Percentiles rank a stretch among this genome's conserved stretches.
These are phyloP conservation scores for Colletotrichum sp. DNA, from an alignment of 2,329 filamentous ascomycete species.

Conservation along the genomic window DNA sequence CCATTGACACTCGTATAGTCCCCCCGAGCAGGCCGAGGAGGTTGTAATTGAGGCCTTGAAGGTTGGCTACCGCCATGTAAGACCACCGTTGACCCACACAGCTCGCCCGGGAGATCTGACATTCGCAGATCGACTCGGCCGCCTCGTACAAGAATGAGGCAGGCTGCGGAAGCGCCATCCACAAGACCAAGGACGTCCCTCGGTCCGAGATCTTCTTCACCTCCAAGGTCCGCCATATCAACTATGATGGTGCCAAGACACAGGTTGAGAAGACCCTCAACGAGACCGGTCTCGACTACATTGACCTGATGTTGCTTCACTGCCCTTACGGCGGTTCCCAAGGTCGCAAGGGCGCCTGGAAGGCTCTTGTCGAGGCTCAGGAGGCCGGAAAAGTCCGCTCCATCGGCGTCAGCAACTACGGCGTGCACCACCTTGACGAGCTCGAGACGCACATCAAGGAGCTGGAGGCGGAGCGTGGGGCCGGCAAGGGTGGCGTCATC, in stretches of 20 bases:
- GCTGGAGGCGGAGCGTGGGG: slow-evolving; percentile 65
- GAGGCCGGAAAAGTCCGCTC: slow-evolving; percentile 66
- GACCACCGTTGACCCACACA: slow-evolving; percentile 3
- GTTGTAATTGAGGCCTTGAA: slow-evolving; percentile 51
- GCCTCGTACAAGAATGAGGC: slow-evolving; percentile 57
- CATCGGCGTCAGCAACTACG: slow-evolving; percentile 71
- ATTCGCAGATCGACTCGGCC: slow-evolving; percentile 55
- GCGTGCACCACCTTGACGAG: slow-evolving; percentile 66
- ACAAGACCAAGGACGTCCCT: slow-evolving; percentile 41
- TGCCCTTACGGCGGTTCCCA: slow-evolving; percentile 63
- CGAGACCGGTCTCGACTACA: slow-evolving; percentile 67
- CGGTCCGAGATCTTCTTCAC: slow-evolving; percentile 61
- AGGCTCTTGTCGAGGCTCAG: slow-evolving; percentile 66
- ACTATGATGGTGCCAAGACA: slow-evolving; percentile 68
- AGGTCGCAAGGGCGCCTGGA: slow-evolving; percentile 65
- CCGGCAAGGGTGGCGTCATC: slow-evolving; percentile 73
- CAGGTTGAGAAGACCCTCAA: slow-evolving; percentile 68
- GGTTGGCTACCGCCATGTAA: slow-evolving; percentile 59
- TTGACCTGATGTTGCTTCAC: slow-evolving; percentile 71
- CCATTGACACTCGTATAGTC: slow-evolving; percentile 24
- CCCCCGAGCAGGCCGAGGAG: slow-evolving; percentile 39
- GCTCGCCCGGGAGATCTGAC: neutral
- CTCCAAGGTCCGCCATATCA: slow-evolving; percentile 52
- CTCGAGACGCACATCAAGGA: slow-evolving; percentile 64
- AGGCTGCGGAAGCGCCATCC: slow-evolving; percentile 50